Evolutionary conservation across 2,329 filamentous ascomycete species (phyloP), one percentile per base, ranked within the genome.

Genomic region (Endocalyx cinctus): DNA sequence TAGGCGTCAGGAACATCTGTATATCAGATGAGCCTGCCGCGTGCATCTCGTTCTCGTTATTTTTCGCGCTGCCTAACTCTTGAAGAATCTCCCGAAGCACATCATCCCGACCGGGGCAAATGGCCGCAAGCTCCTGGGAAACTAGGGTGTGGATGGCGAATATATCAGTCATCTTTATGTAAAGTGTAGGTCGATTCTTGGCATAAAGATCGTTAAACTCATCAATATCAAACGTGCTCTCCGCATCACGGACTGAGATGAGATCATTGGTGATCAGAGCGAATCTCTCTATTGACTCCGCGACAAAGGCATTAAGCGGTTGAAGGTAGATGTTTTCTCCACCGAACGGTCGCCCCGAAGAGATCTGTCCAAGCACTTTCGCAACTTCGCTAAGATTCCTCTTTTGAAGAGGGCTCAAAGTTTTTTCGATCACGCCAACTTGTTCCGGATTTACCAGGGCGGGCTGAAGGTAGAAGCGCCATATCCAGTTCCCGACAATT

Each of bases 121-220:
- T 80, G 37, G 71, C 70, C 5, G 80, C 68, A 30, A 96, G 76
- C 48, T 97, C 87, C 16, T 81, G 72, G 4, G 87, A 82, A 34
- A 97, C 76, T 15, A 97, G 73, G 43, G 83, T 87, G 63, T 98
- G 94, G 38, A 98, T 90, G 30, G 90, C 86, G 58, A 98, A 97
- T 37, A 98, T 89, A 58, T 98, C 92, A 12, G 85, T 78, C 77
- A 98, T 90, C 66, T 98, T 98, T 69, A 98, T 95, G 67, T 97
- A 98, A n/a, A 98, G 72, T 0, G 90, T 97, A 6, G 92, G 92
- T 62, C 95, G 95, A 44, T 88, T 92, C 59, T 94, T 89, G 36
- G 90, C 86, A 56, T 97, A 97, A 6, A 98, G 74, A 54, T 98
- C 92, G 57, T 96, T 97, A 75, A 92, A 98, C 58, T 97, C 92